phyloP scores from a whole-genome alignment of 495 filamentous ascomycete species.

The Neurospora sp. region DNA sequence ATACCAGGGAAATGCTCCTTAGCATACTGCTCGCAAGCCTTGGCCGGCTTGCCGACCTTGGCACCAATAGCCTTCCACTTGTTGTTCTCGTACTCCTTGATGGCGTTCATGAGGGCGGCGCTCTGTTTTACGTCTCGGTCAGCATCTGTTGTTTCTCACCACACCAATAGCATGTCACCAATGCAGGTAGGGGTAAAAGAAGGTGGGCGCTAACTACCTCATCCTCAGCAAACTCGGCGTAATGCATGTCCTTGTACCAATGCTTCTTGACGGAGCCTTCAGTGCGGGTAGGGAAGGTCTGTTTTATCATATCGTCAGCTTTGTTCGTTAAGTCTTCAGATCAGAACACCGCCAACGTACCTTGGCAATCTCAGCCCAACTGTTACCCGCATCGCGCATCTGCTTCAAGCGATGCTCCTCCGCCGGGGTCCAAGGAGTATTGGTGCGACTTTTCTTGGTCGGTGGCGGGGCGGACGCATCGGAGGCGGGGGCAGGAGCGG shows the following conservation, averaged over 20 bases:
- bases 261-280: conserved; percentile 99
- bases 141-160: conserved; percentile 17
- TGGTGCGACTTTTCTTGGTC: conserved; percentile 86
- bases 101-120: conserved; percentile 76
- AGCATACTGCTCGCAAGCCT: conserved; percentile 98
- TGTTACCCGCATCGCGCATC: conserved; percentile 87
- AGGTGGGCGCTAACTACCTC: conserved; percentile 52
- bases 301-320: conserved; percentile 15
- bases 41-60: conserved; percentile 96
- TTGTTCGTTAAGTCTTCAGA: not conserved
- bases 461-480: conserved; percentile 41
- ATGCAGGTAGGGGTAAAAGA: conserved; percentile 2
- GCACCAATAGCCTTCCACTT: conserved; percentile 96
- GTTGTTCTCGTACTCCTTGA: conserved; percentile 96
- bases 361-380: conserved; percentile 98
- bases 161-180: not conserved
- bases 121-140: conserved; percentile 41
- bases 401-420: conserved; percentile 87
- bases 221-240: conserved; percentile 96
- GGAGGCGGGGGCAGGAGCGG: conserved; percentile 22
- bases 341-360: conserved; percentile 29
- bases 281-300: conserved; percentile 87
- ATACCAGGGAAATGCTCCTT: conserved; percentile 78
- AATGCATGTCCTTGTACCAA: conserved; percentile 99
- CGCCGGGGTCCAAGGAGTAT: conserved; percentile 93